Conservation (phyloP, 495 filamentous ascomycete species). For the Tuber borchii region DNA sequence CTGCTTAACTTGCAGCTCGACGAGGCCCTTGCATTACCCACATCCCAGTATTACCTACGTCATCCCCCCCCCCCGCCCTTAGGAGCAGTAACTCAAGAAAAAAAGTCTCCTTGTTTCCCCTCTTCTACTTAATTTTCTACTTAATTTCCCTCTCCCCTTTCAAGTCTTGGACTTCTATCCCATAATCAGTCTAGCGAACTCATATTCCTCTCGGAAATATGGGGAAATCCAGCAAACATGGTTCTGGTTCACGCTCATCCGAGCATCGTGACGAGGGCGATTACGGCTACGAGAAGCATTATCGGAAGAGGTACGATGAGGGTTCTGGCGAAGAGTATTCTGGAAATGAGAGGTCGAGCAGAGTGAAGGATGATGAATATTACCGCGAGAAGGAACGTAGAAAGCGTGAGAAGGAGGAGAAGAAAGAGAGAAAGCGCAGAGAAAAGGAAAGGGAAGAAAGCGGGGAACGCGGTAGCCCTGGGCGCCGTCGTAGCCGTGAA, state of each 20-base stretch:
- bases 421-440: constrained; percentile 20
- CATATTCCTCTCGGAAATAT: constrained; percentile 11
- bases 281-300: constrained; percentile 5
- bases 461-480: constrained; percentile 2
- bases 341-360: constrained; percentile 5
- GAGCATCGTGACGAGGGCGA: constrained; percentile 14
- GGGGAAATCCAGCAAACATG: constrained; percentile 24
- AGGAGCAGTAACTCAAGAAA: neutral
- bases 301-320: constrained; percentile 18
- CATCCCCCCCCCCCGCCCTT: neutral
- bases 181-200: neutral
- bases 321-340: constrained; percentile 10
- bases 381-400: constrained; percentile 24
- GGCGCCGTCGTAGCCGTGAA: constrained; percentile 3
- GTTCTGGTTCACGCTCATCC: constrained; percentile 20
- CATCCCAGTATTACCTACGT: neutral
- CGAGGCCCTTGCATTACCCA: neutral
- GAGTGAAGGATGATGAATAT: constrained; percentile 7
- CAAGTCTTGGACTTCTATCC: neutral
- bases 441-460: constrained; percentile 13
- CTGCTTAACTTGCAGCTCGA: neutral
- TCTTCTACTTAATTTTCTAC: neutral
- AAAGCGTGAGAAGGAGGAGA: constrained; percentile 21
- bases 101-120: neutral
- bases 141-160: neutral